These are phyloP conservation scores for Diplodia mutila DNA, from an alignment of 2,329 filamentous ascomycete species.

Conservation along the genomic window DNA sequence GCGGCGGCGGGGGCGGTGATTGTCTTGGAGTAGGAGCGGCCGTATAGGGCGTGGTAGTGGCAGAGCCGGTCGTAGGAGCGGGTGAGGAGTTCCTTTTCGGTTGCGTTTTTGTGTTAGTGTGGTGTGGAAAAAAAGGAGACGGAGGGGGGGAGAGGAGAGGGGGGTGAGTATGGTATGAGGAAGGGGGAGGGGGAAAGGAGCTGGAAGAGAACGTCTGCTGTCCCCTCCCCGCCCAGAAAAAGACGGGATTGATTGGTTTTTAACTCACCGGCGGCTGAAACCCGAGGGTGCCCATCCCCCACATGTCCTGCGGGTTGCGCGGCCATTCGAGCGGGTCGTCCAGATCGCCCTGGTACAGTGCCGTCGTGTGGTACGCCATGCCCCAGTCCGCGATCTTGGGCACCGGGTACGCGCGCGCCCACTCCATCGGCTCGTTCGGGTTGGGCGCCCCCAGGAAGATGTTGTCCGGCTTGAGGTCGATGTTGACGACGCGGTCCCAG, in stretches of 20 bases:
- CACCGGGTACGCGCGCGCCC: not conserved
- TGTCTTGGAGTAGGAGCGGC: no score
- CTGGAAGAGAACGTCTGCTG: not conserved
- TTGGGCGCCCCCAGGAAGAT: not conserved
- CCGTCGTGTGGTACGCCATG: not conserved
- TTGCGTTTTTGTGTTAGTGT: no score
- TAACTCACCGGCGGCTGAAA: not conserved
- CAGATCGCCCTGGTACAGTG: not conserved
- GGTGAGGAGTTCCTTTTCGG: not conserved
- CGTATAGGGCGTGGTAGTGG: no score
- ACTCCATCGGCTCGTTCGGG: not conserved
- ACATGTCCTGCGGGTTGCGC: not conserved
- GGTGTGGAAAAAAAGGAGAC: no score
- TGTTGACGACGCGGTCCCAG: not conserved
- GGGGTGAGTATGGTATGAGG: no score
- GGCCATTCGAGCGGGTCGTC: not conserved
- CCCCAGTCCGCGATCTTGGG: not conserved
- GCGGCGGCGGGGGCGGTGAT: no score
- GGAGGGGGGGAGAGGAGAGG: not conserved
- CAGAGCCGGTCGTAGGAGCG: no score
- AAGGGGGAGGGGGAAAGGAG: not conserved
- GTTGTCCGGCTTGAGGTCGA: not conserved
- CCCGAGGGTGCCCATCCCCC: not conserved
- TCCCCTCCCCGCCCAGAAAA: no score
- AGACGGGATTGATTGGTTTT: no score